These are phyloP conservation scores for Alternaria postmessia DNA, from an alignment of 2,329 filamentous ascomycete genomes.

Conservation along the genomic window DNA sequence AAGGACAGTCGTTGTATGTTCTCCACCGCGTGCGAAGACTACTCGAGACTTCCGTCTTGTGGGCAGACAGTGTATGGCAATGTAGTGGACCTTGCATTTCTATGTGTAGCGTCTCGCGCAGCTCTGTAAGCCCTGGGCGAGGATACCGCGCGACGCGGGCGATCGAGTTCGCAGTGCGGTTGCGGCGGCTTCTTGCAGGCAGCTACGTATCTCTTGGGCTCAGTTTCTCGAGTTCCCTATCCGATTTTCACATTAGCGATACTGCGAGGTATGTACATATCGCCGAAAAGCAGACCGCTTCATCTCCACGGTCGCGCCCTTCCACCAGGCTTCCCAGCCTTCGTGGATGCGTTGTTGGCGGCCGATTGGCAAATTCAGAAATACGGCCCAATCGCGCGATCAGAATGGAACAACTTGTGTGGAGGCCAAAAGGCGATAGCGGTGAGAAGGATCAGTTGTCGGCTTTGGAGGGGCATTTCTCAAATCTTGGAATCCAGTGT, in stretches of 20 bases:
- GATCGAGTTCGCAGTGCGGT: slow-evolving; percentile 20
- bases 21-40: slow-evolving; percentile 21
- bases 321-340: slow-evolving; percentile 13
- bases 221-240: slow-evolving; percentile 11
- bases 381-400: background rate
- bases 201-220: slow-evolving; percentile 1
- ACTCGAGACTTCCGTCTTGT: slow-evolving; percentile 18
- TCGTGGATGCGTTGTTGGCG: slow-evolving; percentile 8
- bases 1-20: slow-evolving; percentile 16
- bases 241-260: slow-evolving; percentile 29
- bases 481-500: slow-evolving; percentile 5
- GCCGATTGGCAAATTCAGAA: background rate
- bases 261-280: slow-evolving; percentile 13
- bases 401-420: slow-evolving; percentile 4
- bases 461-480: slow-evolving; percentile 15
- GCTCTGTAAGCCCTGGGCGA: slow-evolving; percentile 35
- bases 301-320: slow-evolving; percentile 12
- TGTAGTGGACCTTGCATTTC: slow-evolving; percentile 40
- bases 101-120: slow-evolving; percentile 39
- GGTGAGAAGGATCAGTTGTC: slow-evolving; percentile 20
- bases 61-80: slow-evolving; percentile 6
- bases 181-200: slow-evolving; percentile 13
- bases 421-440: slow-evolving; percentile 12
- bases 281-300: slow-evolving; percentile 23
- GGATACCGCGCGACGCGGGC: slow-evolving; percentile 22